Conservation (phyloP, 73 alveolate species). For the Uronychia setigera region DNA sequence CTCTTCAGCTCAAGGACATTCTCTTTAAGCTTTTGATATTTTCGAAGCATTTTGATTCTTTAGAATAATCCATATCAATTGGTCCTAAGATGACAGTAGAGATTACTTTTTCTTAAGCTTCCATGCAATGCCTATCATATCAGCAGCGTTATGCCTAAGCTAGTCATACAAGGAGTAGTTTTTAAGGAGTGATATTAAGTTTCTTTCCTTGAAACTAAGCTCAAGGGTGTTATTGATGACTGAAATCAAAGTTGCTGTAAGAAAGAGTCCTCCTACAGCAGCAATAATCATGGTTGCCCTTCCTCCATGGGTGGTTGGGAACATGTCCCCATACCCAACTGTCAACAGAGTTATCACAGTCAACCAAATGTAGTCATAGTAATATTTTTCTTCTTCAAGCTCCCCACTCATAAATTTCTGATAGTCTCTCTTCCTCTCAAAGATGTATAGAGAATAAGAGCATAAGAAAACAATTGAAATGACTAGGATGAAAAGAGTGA, state of each 20-base stretch:
- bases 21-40: no score
- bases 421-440: background rate
- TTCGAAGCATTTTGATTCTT: no score
- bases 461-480: background rate
- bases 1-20: no score
- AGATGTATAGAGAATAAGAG: background rate
- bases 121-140: background rate
- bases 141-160: background rate
- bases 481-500: background rate
- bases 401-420: background rate
- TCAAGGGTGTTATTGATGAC: background rate
- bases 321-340: constrained; percentile 77
- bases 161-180: background rate
- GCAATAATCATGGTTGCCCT: background rate
- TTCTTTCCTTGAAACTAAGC: background rate
- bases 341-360: constrained; percentile 63
- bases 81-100: no score
- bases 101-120: background rate
- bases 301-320: constrained; percentile 55
- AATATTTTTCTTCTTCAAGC: background rate
- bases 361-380: background rate
- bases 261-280: background rate
- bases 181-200: background rate
- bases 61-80: no score
- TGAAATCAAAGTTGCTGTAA: background rate